Base-by-base conservation (phyloP, 2,329 filamentous ascomycete genomes). In the Cladosporium sp. region DNA sequence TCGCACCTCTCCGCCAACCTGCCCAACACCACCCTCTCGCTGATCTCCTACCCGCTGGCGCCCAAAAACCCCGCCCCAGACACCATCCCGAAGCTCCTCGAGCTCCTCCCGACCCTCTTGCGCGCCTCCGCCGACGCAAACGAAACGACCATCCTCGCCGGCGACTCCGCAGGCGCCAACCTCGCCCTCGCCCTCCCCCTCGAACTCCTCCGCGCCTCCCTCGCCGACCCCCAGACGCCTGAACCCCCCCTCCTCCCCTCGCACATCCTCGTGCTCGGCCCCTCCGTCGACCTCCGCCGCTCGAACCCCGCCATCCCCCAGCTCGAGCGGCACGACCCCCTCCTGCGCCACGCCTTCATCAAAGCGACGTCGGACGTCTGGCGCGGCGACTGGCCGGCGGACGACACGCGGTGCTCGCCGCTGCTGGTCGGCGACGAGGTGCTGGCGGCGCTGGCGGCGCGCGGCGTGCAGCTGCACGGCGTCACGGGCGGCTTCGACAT, bases 131-230 rank as follows among this genome's bases (percentile, higher is more conserved):
- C 66, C 0, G 58, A 63, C 0, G 65, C 64, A 0, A 65, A 65
- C 2, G 74, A 80, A 50, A 68, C 62, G 1, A 68, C 81, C 0
- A 70, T 76, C 1, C 67, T 82, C 1, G 74, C 72, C 0, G 80
- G 80, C 1, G 80, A 83, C 51, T 79, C 76, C 0, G 75, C 78
- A 0, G 80, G 80, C 0, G 79, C 73, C 0, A 83, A 82, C 54
- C 68, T 82, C 3, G 70, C 74, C 0, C 64, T 81, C 0, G 63
- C 63, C 0, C 63, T 78, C 35, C 61, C 68, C 0, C 54, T 77
- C 14, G 65, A 69, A 38, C 68, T 70, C 3, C 56, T 77, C 18
- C 53, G 61, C 6, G 48, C 46, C n/a, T 48, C 35, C 2, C 1
- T 31, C 41, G 8, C 60, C 46, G 9, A 14, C 22, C 8, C 16